Conservation (phyloP, 106 monocot species). For the Phalaenopsis equestris region DNA sequence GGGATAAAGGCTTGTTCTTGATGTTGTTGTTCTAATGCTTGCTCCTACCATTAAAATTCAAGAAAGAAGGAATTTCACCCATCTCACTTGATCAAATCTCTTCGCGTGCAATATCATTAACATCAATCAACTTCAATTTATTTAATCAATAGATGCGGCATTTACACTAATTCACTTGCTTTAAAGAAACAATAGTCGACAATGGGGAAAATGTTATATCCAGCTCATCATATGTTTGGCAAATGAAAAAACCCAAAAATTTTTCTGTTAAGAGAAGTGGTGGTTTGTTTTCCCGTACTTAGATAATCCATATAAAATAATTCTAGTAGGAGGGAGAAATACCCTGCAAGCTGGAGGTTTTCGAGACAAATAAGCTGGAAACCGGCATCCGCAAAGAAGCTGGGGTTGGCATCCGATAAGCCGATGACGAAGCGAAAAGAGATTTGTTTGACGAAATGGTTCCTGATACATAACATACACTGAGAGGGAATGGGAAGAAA, state of each 20-base stretch:
- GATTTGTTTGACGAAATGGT: background rate
- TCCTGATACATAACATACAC: constrained; percentile 1
- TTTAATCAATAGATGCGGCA: background rate
- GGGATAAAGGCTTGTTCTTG: too few relatives aligned
- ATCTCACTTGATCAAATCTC: too few relatives aligned
- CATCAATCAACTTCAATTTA: too few relatives aligned
- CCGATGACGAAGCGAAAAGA: constrained; percentile 2
- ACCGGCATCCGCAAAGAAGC: background rate
- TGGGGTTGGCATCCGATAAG: background rate
- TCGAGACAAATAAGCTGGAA: background rate
- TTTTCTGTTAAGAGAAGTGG: background rate
- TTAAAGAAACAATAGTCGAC: background rate
- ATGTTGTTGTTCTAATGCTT: too few relatives aligned
- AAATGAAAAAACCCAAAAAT: background rate
- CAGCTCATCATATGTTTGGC: background rate
- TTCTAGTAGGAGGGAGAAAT: background rate
- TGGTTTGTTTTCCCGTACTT: background rate
- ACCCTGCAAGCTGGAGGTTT: constrained; percentile 11
- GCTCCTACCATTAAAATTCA: too few relatives aligned
- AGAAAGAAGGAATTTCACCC: too few relatives aligned
- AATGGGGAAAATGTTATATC: background rate
- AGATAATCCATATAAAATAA: background rate
- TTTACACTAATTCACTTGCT: background rate
- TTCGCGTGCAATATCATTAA: too few relatives aligned
- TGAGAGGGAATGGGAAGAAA: background rate